Base-by-base conservation (phyloP, 2,329 filamentous ascomycete genomes). In the Phaeosphaeriaceae sp. region DNA sequence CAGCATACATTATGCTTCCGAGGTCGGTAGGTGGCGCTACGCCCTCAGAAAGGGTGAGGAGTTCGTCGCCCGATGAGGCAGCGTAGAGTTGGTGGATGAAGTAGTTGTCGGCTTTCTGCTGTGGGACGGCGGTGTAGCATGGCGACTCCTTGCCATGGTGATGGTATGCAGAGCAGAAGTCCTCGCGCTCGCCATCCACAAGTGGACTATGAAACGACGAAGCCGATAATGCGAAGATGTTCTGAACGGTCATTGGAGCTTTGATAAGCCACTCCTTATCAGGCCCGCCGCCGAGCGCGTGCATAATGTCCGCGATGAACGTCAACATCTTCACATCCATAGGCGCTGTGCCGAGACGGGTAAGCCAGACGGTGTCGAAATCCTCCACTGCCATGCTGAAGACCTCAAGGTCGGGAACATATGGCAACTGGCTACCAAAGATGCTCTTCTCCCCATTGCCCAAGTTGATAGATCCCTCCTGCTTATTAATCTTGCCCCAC, bases 121-220 rank as follows among this genome's bases (percentile, higher is more conserved):
- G 13, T 10, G 22, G 21, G 19, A 22, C 11, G 22, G 49, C 11
- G 13, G 49, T 52, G 22, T 52, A 52, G 23, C 49, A 52, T n/a
- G 32, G 11, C 22, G 7, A 23, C 3, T 22, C 24, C 1, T 5
- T n/a, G 10, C 1, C 23, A 19, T 53, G 40, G 32, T 53, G 42
- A n/a, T 53, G 51, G 10, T 53, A 53, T 10, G 22, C 15, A 15
- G 23, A 10, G n/a, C 40, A 53, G 42, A 53, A 53, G 5, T 44
- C 1, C 8, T 26, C 11, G 23, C 40, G 51, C 2, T 40, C 7
- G 17, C 7, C 40, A 22, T 24, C 19, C 3, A 21, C 35, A 23
- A 30, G 6, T 10, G n/a, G 22, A 17, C 17, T 21, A 2, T 43
- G 10, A 9, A 6, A 19, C 21, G 26, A 28, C 4, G 26, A 28